Base-by-base conservation (phyloP, 2,329 filamentous ascomycete species). In the Fusarium foetens region DNA sequence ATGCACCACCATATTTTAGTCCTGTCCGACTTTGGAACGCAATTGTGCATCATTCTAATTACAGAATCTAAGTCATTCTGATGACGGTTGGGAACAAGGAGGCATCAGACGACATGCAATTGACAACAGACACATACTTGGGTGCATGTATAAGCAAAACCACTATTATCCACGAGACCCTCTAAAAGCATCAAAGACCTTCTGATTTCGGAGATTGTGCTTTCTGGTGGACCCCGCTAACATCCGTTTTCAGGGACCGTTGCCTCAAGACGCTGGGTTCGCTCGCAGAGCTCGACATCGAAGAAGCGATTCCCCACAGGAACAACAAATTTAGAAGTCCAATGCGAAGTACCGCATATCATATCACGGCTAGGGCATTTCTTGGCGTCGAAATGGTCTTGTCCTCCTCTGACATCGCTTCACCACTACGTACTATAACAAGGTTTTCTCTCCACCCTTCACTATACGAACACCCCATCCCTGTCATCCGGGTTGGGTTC, bases 311-410 rank as follows among this genome's bases (percentile, higher is more conserved):
- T 61, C 61, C 48, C 64, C 68, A 58, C 69, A 61, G 49, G 23
- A 67, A 49, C 51, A 63, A 57, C 67, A 62, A 49, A 52, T 54
- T 57, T 60, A 49, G 53, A 66, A 66, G 53, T 51, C 70, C 53
- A 71, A 64, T 69, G 41, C 55, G 38, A 60, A 63, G 58, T 51
- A 55, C 70, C 66, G 54, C 66, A 71, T 52, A 48, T 69, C 58
- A 58, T 58, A 49, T 72, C 54, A 70, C 39, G 38, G 17, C 54
- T 71, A 70, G 58, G 58, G 53, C 59, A 70, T 36, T 38, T 23
- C 66, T 71, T 72, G 66, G 70, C 66, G 69, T 70, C 70, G 46
- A 72, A 72, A 70, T 70, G 51, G 45, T 51, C 45, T 60, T 58
- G 58, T 58, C 43, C 43, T 39, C 31, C 39, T 67, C 45, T 58